Evolutionary conservation across 495 filamentous ascomycete species (phyloP).

Genomic region (Peziza echinospora): DNA sequence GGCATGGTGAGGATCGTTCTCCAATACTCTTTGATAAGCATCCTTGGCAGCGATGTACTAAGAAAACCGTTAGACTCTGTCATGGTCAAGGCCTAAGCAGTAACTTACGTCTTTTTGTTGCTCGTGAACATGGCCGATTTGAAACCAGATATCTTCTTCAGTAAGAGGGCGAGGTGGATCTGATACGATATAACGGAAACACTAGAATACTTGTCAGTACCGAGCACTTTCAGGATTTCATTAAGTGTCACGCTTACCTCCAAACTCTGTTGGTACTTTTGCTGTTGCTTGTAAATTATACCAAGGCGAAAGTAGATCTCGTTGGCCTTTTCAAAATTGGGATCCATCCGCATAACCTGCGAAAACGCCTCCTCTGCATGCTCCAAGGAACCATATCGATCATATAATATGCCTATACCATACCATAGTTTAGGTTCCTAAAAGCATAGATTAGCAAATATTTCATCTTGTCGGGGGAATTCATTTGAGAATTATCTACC

Average conservation of each 20-base stretch:
- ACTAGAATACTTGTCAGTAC: conserved; percentile 33
- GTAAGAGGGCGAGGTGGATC: conserved; percentile 84
- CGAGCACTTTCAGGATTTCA: conserved; percentile 2
- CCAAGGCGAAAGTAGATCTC: conserved; percentile 97
- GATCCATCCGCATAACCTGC: conserved; percentile 97
- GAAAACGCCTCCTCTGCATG: conserved; percentile 98
- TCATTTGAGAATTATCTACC: conserved; percentile 33
- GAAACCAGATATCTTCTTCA: conserved; percentile 99
- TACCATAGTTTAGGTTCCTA: conserved; percentile 98
- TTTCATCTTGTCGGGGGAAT: no score
- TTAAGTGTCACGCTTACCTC: conserved; percentile 38
- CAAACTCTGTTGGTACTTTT: conserved; percentile 77
- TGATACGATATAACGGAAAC: conserved; percentile 92
- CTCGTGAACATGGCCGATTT: conserved; percentile 96
- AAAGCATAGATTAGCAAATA: conserved; percentile 5
- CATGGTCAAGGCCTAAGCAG: conserved; percentile 13
- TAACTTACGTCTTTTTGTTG: conserved; percentile 90
- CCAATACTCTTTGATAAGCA: conserved; percentile 81
- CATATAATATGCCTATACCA: conserved; percentile 93
- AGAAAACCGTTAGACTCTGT: conserved; percentile 13
- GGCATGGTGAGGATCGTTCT: conserved; percentile 86
- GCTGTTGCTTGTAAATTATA: conserved; percentile 98
- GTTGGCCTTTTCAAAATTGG: conserved; percentile 95
- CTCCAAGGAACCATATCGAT: conserved; percentile 88
- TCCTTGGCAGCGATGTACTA: conserved; percentile 83